Evolutionary conservation across 83 land plant genomes (phyloP), one percentile per base, ranked within the genome.

Genomic region (Thuja plicata): DNA sequence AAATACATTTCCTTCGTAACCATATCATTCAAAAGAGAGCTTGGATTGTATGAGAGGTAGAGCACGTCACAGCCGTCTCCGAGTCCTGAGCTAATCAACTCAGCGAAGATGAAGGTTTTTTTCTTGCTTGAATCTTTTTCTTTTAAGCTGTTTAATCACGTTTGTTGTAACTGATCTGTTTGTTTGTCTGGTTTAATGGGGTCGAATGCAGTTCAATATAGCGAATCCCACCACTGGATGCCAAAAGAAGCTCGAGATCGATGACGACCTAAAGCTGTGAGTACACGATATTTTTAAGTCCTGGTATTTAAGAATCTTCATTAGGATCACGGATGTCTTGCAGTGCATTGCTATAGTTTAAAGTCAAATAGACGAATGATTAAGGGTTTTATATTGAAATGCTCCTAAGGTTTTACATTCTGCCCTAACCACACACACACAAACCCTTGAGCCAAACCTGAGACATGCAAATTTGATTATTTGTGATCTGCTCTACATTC

Each of bases 221-320:
- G 95, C 95, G 2, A 91, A 92, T 76, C 95, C 95, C 71, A 94
- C 95, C 60, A 94, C 95, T 74, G 95, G 95, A 73, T 94, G 95
- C 87, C 95, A 94, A 89, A 94, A 94, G 89, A 94, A 94, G 89
- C 89, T 94, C 57, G 95, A 94, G 77, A 91, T 94, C 87, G 95
- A 94, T 80, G 95, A 94, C 74, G 95, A 94, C 46, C 92, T 87
- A 83, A 94, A 94, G 76, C 93, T 94, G 95, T 94, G 74, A 93
- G 93, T 89, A 45, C 16, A 5, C 73, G 60, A 3, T 37, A 40
- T 7, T 21, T 62, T 62, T 3, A 6, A 4, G 27, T 30, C 10
- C 32, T 38, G n/a, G 37, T 16, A n/a, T 46, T 86, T 27, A 34
- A 16, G 1, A n/a, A 27, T 11, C 38, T 80, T 16, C 19, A 8